Percentiles rank a stretch among this genome's conserved stretches.
Conservation (phyloP, 73 alveolate species). For the Tetrahymena thermophila region DNA sequence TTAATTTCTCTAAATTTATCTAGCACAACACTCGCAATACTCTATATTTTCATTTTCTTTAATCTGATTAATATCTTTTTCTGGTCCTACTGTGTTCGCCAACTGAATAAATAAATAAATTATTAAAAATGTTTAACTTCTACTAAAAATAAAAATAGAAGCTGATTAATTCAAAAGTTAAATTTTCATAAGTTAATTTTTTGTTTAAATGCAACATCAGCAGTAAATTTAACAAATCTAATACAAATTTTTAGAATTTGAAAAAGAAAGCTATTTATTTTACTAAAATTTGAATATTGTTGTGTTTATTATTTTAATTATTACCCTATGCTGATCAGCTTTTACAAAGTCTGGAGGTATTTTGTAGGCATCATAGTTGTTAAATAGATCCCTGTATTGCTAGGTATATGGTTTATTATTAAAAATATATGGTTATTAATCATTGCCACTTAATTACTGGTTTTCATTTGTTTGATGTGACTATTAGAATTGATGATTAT, state of each 20-base stretch:
- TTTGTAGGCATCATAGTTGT: not conserved
- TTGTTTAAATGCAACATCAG: too few relatives aligned
- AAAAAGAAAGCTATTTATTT: too few relatives aligned
- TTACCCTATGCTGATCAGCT: not conserved
- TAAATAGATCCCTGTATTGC: not conserved
- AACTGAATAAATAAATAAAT: not conserved
- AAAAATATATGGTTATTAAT: not conserved
- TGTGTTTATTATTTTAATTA: not conserved
- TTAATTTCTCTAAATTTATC: not conserved
- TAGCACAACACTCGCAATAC: not conserved
- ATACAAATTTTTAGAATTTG: too few relatives aligned
- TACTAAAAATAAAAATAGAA: not conserved
- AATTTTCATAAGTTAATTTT: too few relatives aligned
- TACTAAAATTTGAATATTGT: too few relatives aligned
- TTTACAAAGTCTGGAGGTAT: not conserved
- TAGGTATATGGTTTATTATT: not conserved
- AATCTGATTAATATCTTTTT: not conserved
- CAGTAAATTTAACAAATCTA: too few relatives aligned
- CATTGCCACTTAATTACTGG: not conserved
- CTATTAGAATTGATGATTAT: not conserved
- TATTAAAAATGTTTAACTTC: not conserved
- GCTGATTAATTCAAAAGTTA: too few relatives aligned
- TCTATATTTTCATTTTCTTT: not conserved
- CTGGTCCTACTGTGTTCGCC: not conserved
- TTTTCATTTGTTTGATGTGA: not conserved